Conservation (phyloP, 2,329 filamentous ascomycete genomes). For the Exophiala spinifera region DNA sequence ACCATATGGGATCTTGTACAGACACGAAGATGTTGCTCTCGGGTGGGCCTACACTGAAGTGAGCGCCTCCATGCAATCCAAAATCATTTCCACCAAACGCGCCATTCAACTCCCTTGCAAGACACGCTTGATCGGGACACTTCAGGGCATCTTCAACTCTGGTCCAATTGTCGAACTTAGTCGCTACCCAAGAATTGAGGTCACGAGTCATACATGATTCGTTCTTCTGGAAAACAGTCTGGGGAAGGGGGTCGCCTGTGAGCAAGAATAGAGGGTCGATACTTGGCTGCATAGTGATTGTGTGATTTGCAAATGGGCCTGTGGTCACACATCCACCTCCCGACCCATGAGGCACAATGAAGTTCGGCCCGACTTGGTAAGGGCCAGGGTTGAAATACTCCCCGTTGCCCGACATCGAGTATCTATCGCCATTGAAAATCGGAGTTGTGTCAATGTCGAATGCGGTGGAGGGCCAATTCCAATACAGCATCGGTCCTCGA, state of each 20-base stretch:
- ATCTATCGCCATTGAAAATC: constrained; percentile 38
- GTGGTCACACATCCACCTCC: constrained; percentile 30
- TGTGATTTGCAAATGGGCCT: constrained; percentile 30
- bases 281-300: constrained; percentile 26
- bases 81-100: constrained; percentile 24
- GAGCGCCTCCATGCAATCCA: constrained; percentile 30
- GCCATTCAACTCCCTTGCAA: constrained; percentile 25
- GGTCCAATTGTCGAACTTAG: constrained; percentile 25
- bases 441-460: constrained; percentile 32
- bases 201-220: constrained; percentile 28
- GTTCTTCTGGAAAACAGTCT: constrained; percentile 25
- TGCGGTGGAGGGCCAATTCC: constrained; percentile 38
- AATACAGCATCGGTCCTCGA: constrained; percentile 44
- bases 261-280: constrained; percentile 17
- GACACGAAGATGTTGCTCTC: constrained; percentile 27
- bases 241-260: constrained; percentile 21
- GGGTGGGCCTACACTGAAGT: constrained; percentile 28
- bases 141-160: constrained; percentile 19
- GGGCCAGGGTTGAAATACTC: constrained; percentile 17
- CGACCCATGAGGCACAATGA: constrained; percentile 29
- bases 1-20: constrained; percentile 29
- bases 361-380: constrained; percentile 16
- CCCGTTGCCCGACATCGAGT: constrained; percentile 37
- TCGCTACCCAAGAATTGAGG: constrained; percentile 27
- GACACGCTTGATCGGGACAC: constrained; percentile 13